Evolutionary conservation across 306 rosid species (phyloP).

Genomic region (Prunus fruticosa): DNA sequence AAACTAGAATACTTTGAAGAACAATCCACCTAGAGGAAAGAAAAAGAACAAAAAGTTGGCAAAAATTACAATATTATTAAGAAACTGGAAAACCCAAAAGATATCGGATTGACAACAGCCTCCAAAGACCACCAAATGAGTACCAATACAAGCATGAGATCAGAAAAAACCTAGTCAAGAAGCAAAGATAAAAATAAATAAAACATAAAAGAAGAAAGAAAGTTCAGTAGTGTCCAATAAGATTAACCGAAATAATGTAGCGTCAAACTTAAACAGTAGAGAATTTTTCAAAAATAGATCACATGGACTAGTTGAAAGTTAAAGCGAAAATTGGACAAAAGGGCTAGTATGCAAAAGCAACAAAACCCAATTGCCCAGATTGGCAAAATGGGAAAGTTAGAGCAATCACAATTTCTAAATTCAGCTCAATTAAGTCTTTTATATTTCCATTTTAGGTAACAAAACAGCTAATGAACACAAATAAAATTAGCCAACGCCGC

Average conservation of each 20-base stretch:
- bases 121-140: neutral
- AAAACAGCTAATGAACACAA: neutral
- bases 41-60: constrained; percentile 21
- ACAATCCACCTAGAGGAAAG: constrained; percentile 27
- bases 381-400: neutral
- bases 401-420: neutral
- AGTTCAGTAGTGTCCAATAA: neutral
- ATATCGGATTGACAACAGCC: neutral
- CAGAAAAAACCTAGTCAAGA: constrained; percentile 18
- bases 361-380: neutral
- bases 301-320: neutral
- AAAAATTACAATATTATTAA: neutral
- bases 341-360: neutral
- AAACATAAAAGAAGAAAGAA: no score
- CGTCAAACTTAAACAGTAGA: neutral
- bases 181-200: neutral
- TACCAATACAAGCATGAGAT: neutral
- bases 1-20: constrained; percentile 41
- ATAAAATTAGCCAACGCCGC: constrained; percentile 30
- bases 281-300: neutral
- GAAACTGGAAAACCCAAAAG: constrained; percentile 9
- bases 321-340: neutral
- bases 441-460: neutral
- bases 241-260: neutral
- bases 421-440: constrained; percentile 6